Conservation (phyloP, 2,329 filamentous ascomycete genomes). For the Calonectria pseudoreteaudii region DNA sequence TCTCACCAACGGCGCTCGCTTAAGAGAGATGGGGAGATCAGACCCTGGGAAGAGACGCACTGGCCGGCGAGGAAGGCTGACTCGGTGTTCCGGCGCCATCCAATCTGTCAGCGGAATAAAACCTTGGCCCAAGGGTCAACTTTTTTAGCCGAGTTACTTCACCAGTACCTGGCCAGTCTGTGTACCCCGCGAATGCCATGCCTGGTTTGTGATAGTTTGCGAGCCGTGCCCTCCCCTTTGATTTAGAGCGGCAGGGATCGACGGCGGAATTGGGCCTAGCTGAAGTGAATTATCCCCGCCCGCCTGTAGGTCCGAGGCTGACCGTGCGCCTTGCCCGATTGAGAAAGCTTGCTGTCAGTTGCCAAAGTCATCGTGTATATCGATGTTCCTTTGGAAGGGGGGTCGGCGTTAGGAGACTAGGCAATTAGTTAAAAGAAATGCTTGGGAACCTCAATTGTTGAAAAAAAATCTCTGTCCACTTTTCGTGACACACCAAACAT, state of each 20-base stretch:
- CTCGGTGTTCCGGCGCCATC: not conserved
- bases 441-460: not conserved
- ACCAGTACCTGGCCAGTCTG: not conserved
- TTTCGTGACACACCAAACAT: not conserved
- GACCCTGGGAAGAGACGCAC: not conserved
- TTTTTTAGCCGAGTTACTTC: not conserved
- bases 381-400: not conserved
- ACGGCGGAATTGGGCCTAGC: constrained; percentile 27
- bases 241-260: constrained; percentile 11
- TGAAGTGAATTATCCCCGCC: not conserved
- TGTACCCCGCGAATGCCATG: not conserved
- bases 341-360: not conserved
- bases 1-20: not conserved
- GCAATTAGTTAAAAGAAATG: not conserved
- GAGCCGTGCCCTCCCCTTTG: not conserved
- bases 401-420: not conserved
- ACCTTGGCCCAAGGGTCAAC: not conserved
- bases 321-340: not conserved
- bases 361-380: not conserved
- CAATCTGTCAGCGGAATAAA: not conserved
- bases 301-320: not conserved
- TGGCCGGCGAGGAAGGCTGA: not conserved
- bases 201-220: not conserved
- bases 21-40: not conserved
- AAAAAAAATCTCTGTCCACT: not conserved